Evolutionary conservation across 257 asterid genomes (phyloP).

Genomic region (Solanum sparsipilum): DNA sequence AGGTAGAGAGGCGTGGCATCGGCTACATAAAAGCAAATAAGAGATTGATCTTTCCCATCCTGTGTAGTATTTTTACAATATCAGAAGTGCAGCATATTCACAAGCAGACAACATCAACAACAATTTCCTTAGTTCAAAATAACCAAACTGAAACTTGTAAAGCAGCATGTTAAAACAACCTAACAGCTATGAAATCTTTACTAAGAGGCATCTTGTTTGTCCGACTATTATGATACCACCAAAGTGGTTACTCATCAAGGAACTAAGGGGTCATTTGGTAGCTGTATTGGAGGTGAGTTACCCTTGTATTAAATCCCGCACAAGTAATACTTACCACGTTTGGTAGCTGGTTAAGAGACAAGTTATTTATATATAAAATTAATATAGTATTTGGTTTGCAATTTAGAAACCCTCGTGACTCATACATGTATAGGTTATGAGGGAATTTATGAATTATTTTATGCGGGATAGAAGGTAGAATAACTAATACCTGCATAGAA

Average conservation of each 20-base stretch:
- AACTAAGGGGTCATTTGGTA: neutral
- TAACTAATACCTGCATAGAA: neutral
- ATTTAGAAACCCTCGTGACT: neutral
- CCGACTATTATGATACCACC: neutral
- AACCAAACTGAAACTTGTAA: neutral
- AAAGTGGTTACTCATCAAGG: neutral
- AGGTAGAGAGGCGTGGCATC: constrained; percentile 15
- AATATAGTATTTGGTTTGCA: neutral
- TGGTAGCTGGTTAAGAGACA: neutral
- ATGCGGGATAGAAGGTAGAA: neutral
- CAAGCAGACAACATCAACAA: neutral
- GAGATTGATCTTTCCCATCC: constrained; percentile 1
- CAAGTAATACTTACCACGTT: neutral
- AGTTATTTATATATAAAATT: no score
- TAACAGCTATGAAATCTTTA: neutral
- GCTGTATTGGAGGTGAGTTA: neutral
- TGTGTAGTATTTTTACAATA: neutral
- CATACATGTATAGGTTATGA: neutral
- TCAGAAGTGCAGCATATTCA: neutral
- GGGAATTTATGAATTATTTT: neutral
- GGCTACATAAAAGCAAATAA: constrained; percentile 39
- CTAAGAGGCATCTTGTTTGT: neutral
- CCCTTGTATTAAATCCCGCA: neutral
- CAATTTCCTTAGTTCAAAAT: neutral
- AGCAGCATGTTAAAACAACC: neutral